These are phyloP conservation scores for Blumeria hordei DNA, from an alignment of 2,329 filamentous ascomycete species.

Conservation along the genomic window DNA sequence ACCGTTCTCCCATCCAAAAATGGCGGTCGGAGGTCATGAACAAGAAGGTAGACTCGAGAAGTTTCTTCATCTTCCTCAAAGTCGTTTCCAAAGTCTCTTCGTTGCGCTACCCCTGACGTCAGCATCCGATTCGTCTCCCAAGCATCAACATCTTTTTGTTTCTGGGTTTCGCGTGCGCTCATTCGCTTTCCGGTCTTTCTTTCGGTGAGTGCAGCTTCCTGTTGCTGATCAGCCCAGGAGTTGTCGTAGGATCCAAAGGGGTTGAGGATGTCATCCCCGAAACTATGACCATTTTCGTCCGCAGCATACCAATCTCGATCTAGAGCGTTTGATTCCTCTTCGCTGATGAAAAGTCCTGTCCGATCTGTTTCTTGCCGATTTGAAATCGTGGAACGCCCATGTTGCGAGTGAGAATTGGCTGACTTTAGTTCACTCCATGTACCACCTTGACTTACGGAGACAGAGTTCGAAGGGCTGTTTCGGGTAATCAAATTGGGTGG, in stretches of 20 bases:
- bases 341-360: conserved; percentile 33
- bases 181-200: conserved; percentile 54
- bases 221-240: conserved; percentile 43
- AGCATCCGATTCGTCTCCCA: conserved; percentile 99
- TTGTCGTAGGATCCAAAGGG: conserved; percentile 59
- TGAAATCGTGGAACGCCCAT: conserved; percentile 15
- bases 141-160: conserved; percentile 83
- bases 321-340: conserved; percentile 48
- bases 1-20: conserved; percentile 88
- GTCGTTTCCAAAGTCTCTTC: conserved; percentile 55
- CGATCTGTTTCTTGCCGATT: conserved; percentile 33
- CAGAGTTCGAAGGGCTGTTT: conserved; percentile 12
- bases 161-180: conserved; percentile 55
- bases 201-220: conserved; percentile 52
- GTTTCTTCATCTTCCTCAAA: conserved; percentile 81
- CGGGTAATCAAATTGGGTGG: conserved; percentile 9
- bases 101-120: conserved; percentile 81
- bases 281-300: conserved; percentile 61
- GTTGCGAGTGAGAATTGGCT: conserved; percentile 14
- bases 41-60: conserved; percentile 68
- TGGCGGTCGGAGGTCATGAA: conserved; percentile 82
- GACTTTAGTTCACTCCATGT: conserved; percentile 10
- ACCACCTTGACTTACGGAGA: conserved; percentile 18
- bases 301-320: conserved; percentile 87
- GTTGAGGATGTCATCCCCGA: conserved; percentile 83